A percentile compares a stretch with the other conserved stretches of the same genome.
Evolutionary conservation across 257 asterid genomes (phyloP).

Genomic region (Capsicum baccatum): DNA sequence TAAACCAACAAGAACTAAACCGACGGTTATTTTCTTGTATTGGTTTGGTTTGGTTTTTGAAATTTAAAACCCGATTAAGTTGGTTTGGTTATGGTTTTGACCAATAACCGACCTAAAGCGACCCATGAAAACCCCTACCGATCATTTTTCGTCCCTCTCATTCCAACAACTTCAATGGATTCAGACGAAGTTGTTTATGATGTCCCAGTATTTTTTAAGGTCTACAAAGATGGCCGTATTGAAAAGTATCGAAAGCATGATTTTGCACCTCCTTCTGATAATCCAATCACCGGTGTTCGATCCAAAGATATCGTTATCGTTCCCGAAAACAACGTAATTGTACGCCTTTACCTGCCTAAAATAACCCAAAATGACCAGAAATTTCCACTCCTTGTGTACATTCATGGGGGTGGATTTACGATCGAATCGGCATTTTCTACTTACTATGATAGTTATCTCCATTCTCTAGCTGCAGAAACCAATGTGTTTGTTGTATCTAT

Average conservation of each 20-base stretch:
- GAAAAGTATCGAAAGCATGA: not conserved
- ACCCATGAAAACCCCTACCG: not conserved
- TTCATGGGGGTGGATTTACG: conserved; percentile 82
- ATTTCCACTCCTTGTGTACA: conserved; percentile 66
- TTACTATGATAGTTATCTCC: conserved; percentile 49
- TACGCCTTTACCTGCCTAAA: conserved; percentile 65
- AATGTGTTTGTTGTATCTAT: conserved; percentile 58
- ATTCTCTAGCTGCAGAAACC: conserved; percentile 47
- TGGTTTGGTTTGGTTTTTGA: no score
- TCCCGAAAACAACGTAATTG: conserved; percentile 51
- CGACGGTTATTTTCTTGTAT: no score
- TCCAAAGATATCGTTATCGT: conserved; percentile 60
- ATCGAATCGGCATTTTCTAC: conserved; percentile 68
- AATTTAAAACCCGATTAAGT: no score
- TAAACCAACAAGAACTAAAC: no score
- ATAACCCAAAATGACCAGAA: conserved; percentile 35
- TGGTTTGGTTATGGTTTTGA: no score
- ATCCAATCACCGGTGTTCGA: conserved; percentile 49
- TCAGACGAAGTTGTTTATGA: not conserved
- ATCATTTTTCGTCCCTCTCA: not conserved
- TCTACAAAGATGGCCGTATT: conserved; percentile 47
- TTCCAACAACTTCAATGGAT: conserved; percentile 15
- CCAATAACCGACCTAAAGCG: no score
- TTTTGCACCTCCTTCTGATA: conserved; percentile 54
- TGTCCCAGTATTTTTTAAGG: not conserved